Percentiles rank a stretch among this genome's conserved stretches.
Conservation (phyloP, 305 asterid genomes). For the Fraxinus latifolia region DNA sequence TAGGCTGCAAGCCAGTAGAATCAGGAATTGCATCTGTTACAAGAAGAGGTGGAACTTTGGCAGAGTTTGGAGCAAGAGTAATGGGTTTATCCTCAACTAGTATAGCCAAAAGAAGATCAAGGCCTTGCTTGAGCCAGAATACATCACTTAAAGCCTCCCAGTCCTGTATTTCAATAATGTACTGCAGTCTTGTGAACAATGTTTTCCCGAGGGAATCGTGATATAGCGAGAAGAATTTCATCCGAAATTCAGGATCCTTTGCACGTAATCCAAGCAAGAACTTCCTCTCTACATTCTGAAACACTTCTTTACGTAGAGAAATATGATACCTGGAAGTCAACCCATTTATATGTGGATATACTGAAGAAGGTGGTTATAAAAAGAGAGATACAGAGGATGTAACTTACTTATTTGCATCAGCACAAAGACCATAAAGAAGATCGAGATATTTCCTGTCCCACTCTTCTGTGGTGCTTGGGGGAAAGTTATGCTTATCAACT, state of each 20-base stretch:
- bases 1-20: slow-evolving; percentile 64
- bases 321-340: slow-evolving; percentile 69
- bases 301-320: slow-evolving; percentile 81
- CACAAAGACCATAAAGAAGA: slow-evolving; percentile 93
- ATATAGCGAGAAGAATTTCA: slow-evolving; percentile 77
- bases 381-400: slow-evolving; percentile 17
- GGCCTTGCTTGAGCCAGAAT: slow-evolving; percentile 99
- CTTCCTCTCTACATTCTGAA: slow-evolving; percentile 96
- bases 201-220: slow-evolving; percentile 90
- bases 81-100: slow-evolving; percentile 92
- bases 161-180: slow-evolving; percentile 90
- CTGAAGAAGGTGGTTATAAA: slow-evolving; percentile 13
- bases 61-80: slow-evolving; percentile 94
- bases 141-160: slow-evolving; percentile 99
- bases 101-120: slow-evolving; percentile 96
- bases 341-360: slow-evolving; percentile 23
- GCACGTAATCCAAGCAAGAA: slow-evolving; percentile 93
- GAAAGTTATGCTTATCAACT: slow-evolving; percentile 86
- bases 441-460: slow-evolving; percentile 94
- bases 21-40: slow-evolving; percentile 51
- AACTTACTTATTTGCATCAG: slow-evolving; percentile 78
- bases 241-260: slow-evolving; percentile 81
- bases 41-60: slow-evolving; percentile 75
- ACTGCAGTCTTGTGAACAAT: slow-evolving; percentile 86
- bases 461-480: slow-evolving; percentile 64